Evolutionary conservation across 2,329 filamentous ascomycete species (phyloP).

Genomic region (Cadophora luteo-olivacea): DNA sequence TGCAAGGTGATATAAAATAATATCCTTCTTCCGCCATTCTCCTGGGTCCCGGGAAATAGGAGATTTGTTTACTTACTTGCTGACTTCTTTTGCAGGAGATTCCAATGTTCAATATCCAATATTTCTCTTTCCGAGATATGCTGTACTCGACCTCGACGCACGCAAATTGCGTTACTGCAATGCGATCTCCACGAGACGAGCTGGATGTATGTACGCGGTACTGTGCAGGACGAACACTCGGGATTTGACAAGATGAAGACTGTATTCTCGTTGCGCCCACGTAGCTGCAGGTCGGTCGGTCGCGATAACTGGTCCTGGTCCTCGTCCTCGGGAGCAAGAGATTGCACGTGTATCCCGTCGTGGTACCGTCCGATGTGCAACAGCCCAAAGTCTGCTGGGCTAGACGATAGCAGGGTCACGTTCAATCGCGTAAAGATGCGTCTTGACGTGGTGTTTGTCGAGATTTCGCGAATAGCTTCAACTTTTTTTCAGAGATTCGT

Average conservation of each 20-base stretch:
- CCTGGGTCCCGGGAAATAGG: slow-evolving; percentile 16
- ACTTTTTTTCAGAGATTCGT: neutral
- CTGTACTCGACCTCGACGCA: slow-evolving; percentile 11
- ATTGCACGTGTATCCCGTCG: slow-evolving; percentile 33
- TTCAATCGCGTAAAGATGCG: slow-evolving; percentile 21
- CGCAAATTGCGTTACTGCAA: neutral
- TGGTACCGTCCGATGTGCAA: slow-evolving; percentile 16
- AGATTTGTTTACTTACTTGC: slow-evolving; percentile 14
- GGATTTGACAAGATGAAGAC: neutral
- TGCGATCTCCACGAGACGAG: slow-evolving; percentile 14
- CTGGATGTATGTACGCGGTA: slow-evolving; percentile 22
- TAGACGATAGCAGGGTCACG: slow-evolving; percentile 29
- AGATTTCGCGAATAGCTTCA: slow-evolving; percentile 37
- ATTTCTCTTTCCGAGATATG: slow-evolving; percentile 11
- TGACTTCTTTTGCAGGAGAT: slow-evolving; percentile 24
- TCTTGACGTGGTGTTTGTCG: slow-evolving; percentile 6
- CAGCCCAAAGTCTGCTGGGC: neutral
- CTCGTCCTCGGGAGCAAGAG: slow-evolving; percentile 17
- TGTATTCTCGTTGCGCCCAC: slow-evolving; percentile 30
- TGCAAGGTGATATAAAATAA: neutral
- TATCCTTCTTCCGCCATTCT: neutral
- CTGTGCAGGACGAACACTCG: slow-evolving; percentile 13
- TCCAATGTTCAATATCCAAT: neutral
- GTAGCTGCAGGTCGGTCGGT: slow-evolving; percentile 20
- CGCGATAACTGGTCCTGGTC: slow-evolving; percentile 24